Evolutionary conservation across 345 rosid genomes (phyloP).

Genomic region (Theobroma cacao): DNA sequence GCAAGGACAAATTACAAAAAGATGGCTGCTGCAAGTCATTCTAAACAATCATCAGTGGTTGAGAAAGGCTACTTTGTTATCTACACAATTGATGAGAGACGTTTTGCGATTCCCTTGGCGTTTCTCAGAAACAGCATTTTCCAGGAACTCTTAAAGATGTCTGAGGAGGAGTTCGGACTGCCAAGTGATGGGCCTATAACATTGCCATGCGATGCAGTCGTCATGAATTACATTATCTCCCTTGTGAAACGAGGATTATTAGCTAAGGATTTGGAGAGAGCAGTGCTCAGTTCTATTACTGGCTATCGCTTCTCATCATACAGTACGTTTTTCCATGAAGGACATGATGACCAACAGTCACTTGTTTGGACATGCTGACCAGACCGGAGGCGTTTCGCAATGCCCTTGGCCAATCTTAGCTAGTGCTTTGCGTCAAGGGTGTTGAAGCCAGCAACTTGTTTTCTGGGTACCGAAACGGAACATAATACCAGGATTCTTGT

Average conservation of each 20-base stretch:
- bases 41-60: background rate
- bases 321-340: background rate
- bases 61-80: background rate
- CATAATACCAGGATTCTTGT: background rate
- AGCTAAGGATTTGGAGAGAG: background rate
- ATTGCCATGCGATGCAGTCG: background rate
- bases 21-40: background rate
- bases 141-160: slow-evolving; percentile 10
- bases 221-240: background rate
- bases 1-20: background rate
- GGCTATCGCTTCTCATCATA: background rate
- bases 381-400: slow-evolving; percentile 8
- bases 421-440: background rate
- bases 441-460: background rate
- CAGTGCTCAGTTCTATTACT: slow-evolving; percentile 11
- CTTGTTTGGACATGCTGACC: no score
- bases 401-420: slow-evolving; percentile 26
- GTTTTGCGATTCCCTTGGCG: slow-evolving; percentile 3
- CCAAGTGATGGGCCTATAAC: background rate
- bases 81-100: background rate
- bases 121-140: slow-evolving; percentile 1
- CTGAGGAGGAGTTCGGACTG: slow-evolving; percentile 6
- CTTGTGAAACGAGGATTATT: background rate
- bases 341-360: background rate
- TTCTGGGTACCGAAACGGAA: background rate